Conservation (phyloP, 768 basidiomycete genomes). For the Coprinopsis sp. region DNA sequence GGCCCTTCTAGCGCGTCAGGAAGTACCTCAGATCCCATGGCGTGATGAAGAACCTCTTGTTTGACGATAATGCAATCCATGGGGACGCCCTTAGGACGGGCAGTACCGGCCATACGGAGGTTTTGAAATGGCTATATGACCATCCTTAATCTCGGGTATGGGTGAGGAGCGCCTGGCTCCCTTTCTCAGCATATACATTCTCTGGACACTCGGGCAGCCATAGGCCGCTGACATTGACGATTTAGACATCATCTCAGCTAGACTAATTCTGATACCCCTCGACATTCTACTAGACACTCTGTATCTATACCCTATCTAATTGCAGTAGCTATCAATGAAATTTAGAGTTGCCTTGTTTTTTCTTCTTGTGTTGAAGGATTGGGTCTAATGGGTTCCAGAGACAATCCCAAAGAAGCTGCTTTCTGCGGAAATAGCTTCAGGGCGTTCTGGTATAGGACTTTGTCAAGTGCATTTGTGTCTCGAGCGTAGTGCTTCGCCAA, state of each 20-base stretch:
- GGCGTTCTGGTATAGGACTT: conserved; percentile 48
- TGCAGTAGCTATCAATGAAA: neutral
- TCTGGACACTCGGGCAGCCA: no score
- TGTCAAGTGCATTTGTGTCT: conserved; percentile 35
- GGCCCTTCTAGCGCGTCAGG: conserved; percentile 51
- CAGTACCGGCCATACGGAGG: conserved; percentile 47
- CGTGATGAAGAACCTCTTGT: conserved; percentile 59
- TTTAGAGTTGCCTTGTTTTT: no score
- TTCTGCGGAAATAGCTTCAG: conserved; percentile 41
- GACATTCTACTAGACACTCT: neutral
- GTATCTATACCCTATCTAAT: neutral
- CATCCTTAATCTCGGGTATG: no score
- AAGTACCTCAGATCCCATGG: conserved; percentile 76
- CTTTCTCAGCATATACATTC: no score
- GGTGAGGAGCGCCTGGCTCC: no score
- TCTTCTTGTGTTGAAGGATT: no score
- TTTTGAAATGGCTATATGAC: conserved; percentile 60
- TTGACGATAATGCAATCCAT: conserved; percentile 58
- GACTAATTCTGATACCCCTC: neutral
- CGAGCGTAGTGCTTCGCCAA: conserved; percentile 43
- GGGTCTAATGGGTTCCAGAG: no score
- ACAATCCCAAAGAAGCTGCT: neutral
- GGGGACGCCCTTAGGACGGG: conserved; percentile 55
- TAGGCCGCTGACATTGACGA: no score
- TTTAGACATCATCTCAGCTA: no score